phyloP scores from a whole-genome alignment of 768 basidiomycete genomes.

The Boletus eberwhitei region DNA sequence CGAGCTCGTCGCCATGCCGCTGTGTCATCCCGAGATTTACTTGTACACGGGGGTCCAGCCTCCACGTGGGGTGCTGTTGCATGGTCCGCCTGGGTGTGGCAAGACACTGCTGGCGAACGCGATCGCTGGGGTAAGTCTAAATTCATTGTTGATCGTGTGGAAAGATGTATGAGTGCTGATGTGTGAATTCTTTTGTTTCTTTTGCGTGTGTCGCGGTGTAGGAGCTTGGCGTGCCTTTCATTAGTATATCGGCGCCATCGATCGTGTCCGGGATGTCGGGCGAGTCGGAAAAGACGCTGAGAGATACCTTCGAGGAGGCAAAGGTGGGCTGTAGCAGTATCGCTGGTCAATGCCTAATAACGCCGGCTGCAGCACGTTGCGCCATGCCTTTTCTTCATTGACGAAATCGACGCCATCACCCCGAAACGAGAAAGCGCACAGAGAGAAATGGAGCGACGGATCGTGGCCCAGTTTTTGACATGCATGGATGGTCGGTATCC shows the following conservation, averaged over 20 bases:
- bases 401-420: slow-evolving; percentile 97
- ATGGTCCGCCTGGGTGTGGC: slow-evolving; percentile 96
- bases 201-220: slow-evolving; percentile 26
- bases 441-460: slow-evolving; percentile 95
- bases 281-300: slow-evolving; percentile 93
- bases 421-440: slow-evolving; percentile 98
- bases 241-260: slow-evolving; percentile 90
- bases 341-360: not conserved
- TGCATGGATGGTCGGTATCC: slow-evolving; percentile 89
- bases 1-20: slow-evolving; percentile 93
- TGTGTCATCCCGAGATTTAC: slow-evolving; percentile 95
- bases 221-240: slow-evolving; percentile 93
- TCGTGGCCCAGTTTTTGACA: slow-evolving; percentile 95
- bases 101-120: slow-evolving; percentile 95
- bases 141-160: not conserved
- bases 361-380: slow-evolving; percentile 63
- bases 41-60: slow-evolving; percentile 89
- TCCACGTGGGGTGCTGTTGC: slow-evolving; percentile 86
- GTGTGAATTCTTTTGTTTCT: too few relatives aligned
- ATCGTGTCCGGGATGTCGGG: slow-evolving; percentile 99
- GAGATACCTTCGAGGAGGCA: slow-evolving; percentile 97
- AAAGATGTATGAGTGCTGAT: not conserved
- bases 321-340: slow-evolving; percentile 50
- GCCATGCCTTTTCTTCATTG: slow-evolving; percentile 92
- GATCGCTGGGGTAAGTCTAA: slow-evolving; percentile 77